phyloP scores from a whole-genome alignment of 768 basidiomycete genomes.

The Boletus edulis region DNA sequence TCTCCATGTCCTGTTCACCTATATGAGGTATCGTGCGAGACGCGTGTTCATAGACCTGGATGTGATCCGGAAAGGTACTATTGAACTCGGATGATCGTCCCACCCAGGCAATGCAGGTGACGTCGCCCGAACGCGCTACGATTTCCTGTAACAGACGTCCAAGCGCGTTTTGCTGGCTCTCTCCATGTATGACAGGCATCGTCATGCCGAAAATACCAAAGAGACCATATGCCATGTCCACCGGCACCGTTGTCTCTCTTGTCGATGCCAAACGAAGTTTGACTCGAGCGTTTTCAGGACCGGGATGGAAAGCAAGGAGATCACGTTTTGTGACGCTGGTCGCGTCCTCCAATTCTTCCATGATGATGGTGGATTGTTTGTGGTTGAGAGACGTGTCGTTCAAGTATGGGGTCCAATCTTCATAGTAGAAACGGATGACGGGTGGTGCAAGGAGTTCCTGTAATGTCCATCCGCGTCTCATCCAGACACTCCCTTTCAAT shows the following conservation, averaged over 20 bases:
- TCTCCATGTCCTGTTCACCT: conserved; percentile 6
- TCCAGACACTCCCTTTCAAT: conserved; percentile 15
- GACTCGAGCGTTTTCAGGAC: conserved; percentile 2
- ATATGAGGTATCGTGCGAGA: conserved; percentile 3
- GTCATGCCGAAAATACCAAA: conserved; percentile 21
- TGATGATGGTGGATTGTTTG: conserved; percentile 12
- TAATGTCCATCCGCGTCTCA: conserved; percentile 23
- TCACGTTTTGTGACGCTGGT: conserved; percentile 3
- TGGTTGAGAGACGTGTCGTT: conserved; percentile 13
- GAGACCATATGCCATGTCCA: conserved; percentile 21
- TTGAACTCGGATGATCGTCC: conserved; percentile 21
- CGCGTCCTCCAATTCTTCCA: conserved; percentile 14
- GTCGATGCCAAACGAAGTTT: conserved; percentile 23
- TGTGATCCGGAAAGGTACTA: conserved; percentile 17
- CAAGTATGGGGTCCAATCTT: conserved; percentile 22
- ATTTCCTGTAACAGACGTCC: conserved; percentile 20
- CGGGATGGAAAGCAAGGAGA: conserved; percentile 13
- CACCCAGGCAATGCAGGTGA: conserved; percentile 19
- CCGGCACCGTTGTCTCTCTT: conserved; percentile 16
- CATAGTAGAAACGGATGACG: conserved; percentile 19
- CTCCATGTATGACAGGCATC: conserved; percentile 15
- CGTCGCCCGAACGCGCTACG: conserved; percentile 17
- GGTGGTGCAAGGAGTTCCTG: conserved; percentile 23
- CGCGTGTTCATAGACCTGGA: conserved; percentile 10
- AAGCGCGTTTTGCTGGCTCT: conserved; percentile 15